Conservation (phyloP, 768 basidiomycete species). For the Cystobasidium ongulense region DNA sequence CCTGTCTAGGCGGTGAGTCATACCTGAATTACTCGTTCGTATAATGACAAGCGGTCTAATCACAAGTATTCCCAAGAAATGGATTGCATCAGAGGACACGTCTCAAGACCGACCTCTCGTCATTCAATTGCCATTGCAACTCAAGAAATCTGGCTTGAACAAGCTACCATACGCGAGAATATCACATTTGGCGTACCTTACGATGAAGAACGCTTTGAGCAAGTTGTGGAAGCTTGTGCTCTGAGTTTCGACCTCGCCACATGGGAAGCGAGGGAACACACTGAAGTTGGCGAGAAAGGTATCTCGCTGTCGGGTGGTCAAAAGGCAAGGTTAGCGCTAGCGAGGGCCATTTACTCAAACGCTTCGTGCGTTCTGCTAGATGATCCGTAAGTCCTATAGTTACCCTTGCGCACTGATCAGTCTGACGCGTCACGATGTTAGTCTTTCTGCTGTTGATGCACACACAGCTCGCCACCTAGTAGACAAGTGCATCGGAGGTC, state of each 20-base stretch:
- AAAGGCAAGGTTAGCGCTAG: constrained; percentile 53
- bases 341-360: constrained; percentile 66
- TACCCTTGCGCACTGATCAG: constrained; percentile 52
- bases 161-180: constrained; percentile 22
- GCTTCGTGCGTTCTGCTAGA: constrained; percentile 63
- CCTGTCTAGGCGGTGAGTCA: constrained; percentile 12
- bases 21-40: neutral
- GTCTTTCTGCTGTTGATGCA: constrained; percentile 48
- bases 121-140: constrained; percentile 18
- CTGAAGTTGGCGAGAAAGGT: constrained; percentile 44
- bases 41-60: neutral
- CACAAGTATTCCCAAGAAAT: constrained; percentile 21
- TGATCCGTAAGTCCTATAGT: constrained; percentile 47
- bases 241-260: constrained; percentile 62
- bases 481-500: constrained; percentile 67
- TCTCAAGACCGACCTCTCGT: neutral
- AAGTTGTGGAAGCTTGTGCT: constrained; percentile 67
- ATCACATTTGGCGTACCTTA: constrained; percentile 39
- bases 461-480: constrained; percentile 76
- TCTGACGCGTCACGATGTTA: neutral
- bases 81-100: constrained; percentile 16
- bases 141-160: constrained; percentile 22
- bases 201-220: constrained; percentile 61
- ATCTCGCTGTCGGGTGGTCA: constrained; percentile 39
- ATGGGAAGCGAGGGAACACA: constrained; percentile 67